phyloP scores from a whole-genome alignment of 75 land plant genomes.

The Sequoiadendron giganteum region DNA sequence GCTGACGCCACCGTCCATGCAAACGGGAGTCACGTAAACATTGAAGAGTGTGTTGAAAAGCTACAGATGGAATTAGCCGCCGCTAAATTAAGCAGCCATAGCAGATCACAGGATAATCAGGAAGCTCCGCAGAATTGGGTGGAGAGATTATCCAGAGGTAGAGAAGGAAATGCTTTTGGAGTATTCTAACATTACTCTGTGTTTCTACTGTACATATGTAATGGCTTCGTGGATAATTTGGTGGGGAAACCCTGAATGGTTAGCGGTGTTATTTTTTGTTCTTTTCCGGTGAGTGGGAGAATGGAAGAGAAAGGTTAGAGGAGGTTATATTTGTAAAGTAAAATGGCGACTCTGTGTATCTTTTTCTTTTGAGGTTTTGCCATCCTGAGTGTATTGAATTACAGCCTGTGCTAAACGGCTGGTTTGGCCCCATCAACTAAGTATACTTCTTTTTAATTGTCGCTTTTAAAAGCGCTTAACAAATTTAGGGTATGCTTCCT shows the following conservation, averaged over 20 bases:
- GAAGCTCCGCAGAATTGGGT: neutral
- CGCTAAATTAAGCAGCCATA: neutral
- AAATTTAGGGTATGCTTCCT: too few species aligned
- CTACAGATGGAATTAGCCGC: neutral
- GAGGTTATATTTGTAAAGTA: neutral
- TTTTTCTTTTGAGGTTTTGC: neutral
- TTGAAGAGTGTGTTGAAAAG: slow-evolving; percentile 12
- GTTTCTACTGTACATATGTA: neutral
- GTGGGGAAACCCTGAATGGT: neutral
- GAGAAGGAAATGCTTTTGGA: slow-evolving; percentile 1
- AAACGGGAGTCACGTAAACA: slow-evolving; percentile 4
- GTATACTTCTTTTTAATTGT: too few species aligned
- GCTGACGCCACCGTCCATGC: neutral
- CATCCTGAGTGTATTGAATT: neutral
- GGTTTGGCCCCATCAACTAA: neutral
- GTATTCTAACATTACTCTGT: neutral
- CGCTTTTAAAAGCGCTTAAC: too few species aligned
- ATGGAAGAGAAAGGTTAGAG: neutral
- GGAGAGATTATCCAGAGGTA: neutral
- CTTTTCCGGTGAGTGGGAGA: neutral
- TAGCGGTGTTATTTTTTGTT: neutral
- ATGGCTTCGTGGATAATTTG: neutral
- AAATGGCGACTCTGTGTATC: neutral
- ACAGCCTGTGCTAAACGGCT: neutral
- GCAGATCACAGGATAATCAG: neutral